Conservation (phyloP, 2,329 filamentous ascomycete genomes). For the Rhynchosporium secalis region DNA sequence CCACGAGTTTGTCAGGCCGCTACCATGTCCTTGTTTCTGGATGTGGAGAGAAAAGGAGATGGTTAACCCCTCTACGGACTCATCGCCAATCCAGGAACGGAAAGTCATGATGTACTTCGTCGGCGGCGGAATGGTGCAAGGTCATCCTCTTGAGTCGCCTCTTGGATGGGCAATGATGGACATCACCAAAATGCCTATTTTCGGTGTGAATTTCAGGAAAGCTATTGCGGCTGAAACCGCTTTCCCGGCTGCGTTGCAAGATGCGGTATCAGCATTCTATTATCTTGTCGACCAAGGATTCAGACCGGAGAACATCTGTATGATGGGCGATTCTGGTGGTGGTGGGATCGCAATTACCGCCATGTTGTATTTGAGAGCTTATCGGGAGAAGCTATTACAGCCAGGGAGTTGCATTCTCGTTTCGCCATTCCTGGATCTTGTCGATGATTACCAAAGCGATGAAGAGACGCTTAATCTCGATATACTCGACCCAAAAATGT, state of each 20-base stretch:
- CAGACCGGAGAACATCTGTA: slow-evolving; percentile 1
- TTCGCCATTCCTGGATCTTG: slow-evolving; percentile 2
- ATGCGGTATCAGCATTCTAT: slow-evolving; percentile 4
- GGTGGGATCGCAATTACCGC: neutral
- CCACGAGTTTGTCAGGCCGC: neutral
- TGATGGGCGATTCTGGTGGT: slow-evolving; percentile 4
- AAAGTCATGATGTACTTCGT: slow-evolving; percentile 8
- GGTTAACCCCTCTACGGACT: neutral
- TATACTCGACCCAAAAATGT: slow-evolving; percentile 1
- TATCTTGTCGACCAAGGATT: slow-evolving; percentile 1
- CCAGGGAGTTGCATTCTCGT: slow-evolving; percentile 5
- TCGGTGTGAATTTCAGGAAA: slow-evolving; percentile 14
- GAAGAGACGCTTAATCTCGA: neutral
- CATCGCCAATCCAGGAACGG: neutral
- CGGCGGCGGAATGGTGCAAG: slow-evolving; percentile 7
- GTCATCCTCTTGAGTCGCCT: slow-evolving; percentile 6
- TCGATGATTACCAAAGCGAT: slow-evolving; percentile 6
- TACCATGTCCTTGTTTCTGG: slow-evolving; percentile 1
- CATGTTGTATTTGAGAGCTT: neutral
- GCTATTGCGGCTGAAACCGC: neutral
- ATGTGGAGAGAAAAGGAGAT: slow-evolving; percentile 1
- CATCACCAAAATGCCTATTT: neutral
- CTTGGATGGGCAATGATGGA: neutral
- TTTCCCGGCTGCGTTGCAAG: slow-evolving; percentile 11
- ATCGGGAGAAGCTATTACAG: neutral